Base-by-base conservation (phyloP, 2,329 filamentous ascomycete genomes). In the Alternaria sp. region DNA sequence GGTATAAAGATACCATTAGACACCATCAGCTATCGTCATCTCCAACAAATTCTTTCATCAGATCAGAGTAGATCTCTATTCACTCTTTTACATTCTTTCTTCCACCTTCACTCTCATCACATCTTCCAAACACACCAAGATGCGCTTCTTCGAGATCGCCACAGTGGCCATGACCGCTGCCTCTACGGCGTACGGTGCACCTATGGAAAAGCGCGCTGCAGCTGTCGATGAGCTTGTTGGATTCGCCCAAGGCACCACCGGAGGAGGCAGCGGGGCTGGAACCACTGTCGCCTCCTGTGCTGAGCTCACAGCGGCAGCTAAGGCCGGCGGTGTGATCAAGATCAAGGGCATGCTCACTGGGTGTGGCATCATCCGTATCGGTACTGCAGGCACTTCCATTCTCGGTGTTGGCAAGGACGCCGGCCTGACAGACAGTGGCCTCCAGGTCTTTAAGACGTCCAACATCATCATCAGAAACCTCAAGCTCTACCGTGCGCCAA, bases 381-480 rank as follows among this genome's bases (percentile, higher is more conserved):
- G 30, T 54, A 21, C 64, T 43, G 28, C 59, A 56, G 69, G 75
- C 65, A 77, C 74, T 15, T 75, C 73, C 19, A 58, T 77, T 28
- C 75, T 79, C 6, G 82, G 83, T 36, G 81, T 83, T 13, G 81
- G 77, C 3, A 76, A 82, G 51, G 80, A 74, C 72, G 61, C 74
- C 84, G 66, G 81, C 74, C 30, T 77, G 17, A 72, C 68, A 4
- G 83, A 85, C 30, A 72, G 85, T 54, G 87, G 87, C 25, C 77
- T 89, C 57, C 83, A 84, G 65, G 81, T 90, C 77, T 83, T 84
- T 68, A 80, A 81, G 45, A 80, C 81, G 40, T 81, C 77, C 60
- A 90, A 90, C 74, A 86, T 90, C 62, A 89, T 90, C 67, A 76
- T 90, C 66, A 85, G 87, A 36, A 90, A 90, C 82, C 74, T 90